Conservation (phyloP, 2,329 filamentous ascomycete genomes). For the Colletotrichum godetiae region DNA sequence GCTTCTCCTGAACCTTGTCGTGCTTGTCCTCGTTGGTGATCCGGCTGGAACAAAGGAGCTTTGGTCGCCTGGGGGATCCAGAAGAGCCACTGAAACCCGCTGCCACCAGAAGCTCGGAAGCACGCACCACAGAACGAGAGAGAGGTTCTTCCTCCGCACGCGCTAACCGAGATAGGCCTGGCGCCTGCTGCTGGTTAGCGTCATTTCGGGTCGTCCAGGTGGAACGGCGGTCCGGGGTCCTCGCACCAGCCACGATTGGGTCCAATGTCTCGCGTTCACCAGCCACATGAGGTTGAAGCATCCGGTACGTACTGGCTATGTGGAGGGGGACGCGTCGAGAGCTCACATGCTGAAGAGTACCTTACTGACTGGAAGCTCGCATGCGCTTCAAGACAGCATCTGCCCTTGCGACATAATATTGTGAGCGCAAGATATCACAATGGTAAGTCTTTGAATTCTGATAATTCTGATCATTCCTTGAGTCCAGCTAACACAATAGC, state of each 20-base stretch:
- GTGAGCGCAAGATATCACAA: neutral
- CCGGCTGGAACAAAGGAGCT: constrained; percentile 35
- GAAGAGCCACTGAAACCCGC: constrained; percentile 25
- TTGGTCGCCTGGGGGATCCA: constrained; percentile 23
- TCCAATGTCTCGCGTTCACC: neutral
- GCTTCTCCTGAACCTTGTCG: constrained; percentile 32
- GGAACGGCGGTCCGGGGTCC: constrained; percentile 29
- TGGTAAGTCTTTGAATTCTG: constrained; percentile 5
- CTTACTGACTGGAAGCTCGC: neutral
- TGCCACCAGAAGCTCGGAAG: constrained; percentile 8
- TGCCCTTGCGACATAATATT: neutral
- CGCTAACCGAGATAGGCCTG: neutral
- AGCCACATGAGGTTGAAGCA: constrained; percentile 17
- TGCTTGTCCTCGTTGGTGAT: constrained; percentile 21
- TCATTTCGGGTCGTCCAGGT: constrained; percentile 4
- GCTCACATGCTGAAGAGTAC: neutral
- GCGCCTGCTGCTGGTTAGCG: constrained; percentile 5
- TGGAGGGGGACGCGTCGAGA: constrained; percentile 23
- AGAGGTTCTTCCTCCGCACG: neutral
- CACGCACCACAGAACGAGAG: constrained; percentile 13
- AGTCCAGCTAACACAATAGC: neutral
- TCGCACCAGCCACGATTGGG: neutral
- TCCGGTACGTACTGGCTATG: neutral
- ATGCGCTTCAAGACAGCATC: neutral
- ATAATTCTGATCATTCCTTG: neutral